Evolutionary conservation across 2,329 filamentous ascomycete genomes (phyloP).

Genomic region (Penicillium sp.): DNA sequence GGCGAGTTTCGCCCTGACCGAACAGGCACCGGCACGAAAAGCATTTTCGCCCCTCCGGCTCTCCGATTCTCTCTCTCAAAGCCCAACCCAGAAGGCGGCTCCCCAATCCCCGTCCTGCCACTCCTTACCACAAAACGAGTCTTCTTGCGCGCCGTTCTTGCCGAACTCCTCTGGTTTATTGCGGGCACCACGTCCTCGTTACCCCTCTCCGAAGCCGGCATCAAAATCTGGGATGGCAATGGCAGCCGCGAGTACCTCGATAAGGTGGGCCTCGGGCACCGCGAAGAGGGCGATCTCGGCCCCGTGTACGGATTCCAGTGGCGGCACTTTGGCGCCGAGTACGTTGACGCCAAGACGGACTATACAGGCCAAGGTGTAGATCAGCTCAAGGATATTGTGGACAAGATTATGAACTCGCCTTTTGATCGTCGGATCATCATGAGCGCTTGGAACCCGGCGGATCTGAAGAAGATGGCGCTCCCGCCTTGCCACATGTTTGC

Average conservation of each 20-base stretch:
- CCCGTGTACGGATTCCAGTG: conserved; percentile 99
- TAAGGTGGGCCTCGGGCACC: conserved; percentile 75
- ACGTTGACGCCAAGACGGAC: conserved; percentile 74
- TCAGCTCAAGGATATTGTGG: conserved; percentile 85
- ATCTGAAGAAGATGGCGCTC: conserved; percentile 83
- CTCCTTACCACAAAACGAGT: conserved; percentile 97
- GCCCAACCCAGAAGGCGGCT: conserved; percentile 41
- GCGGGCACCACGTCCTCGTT: conserved; percentile 78
- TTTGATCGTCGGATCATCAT: conserved; percentile 90
- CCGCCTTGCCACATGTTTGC: conserved; percentile 98
- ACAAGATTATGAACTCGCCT: conserved; percentile 79
- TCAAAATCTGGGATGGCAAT: conserved; percentile 99
- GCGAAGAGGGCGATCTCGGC: conserved; percentile 84
- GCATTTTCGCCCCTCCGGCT: conserved; percentile 82
- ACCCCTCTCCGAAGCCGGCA: conserved; percentile 72
- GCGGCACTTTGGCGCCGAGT: conserved; percentile 95
- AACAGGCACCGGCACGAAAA: conserved; percentile 90
- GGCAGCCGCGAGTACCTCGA: conserved; percentile 89
- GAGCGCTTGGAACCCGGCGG: conserved; percentile 89
- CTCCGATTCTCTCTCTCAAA: conserved; percentile 82
- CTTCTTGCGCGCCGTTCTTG: conserved; percentile 84
- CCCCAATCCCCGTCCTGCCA: conserved; percentile 68
- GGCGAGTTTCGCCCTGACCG: conserved; percentile 90
- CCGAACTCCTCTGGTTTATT: conserved; percentile 95
- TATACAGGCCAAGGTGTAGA: conserved; percentile 90